Evolutionary conservation across 129 eudicot genomes (phyloP), one percentile per base, ranked within the genome.

Genomic region (Logfia minima): DNA sequence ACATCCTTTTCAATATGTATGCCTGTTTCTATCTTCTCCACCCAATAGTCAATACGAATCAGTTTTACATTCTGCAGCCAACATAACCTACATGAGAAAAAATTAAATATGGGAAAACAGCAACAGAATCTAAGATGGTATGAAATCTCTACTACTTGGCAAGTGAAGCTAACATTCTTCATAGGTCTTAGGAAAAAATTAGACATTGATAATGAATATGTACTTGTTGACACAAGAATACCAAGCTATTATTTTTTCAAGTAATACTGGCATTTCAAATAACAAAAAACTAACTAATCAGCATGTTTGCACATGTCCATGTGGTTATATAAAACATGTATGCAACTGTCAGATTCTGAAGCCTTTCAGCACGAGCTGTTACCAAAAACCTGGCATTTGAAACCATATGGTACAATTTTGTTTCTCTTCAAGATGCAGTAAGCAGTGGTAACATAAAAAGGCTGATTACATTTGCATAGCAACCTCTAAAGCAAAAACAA

Each of bases 11-110:
- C 82, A 60, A 95, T 88, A 80, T 92, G 97, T 65, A 92, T 79
- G 81, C 99, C 97, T 13, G 99, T 87, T 77, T 89, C 97, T 71
- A 92, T 87, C 79, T 89, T 95, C 84, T 92, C 99, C 68, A 95
- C 95, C 97, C 96, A 95, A 83, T 92, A 95, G 65, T 95, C 99
- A 31, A 95, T 89, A 65, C 85, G 93, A 24, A 95, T 84, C 75
- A 80, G 23, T 83, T 83, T 95, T 53, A 89, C 88, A 90, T 89
- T 89, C 97, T 89, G 97, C 96, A 82, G 83, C 86, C 81, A 91
- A 88, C 88, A 86, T 83, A 91, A 82, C 96, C 96, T 90, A 92
- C 84, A 86, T 90, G 86, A 90, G 90, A 80, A 81, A 67, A 65
- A 70, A 53, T 35, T 82, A 56, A 70, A 66, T 60, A 56, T 66